Base-by-base conservation (phyloP, 495 filamentous ascomycete species). In the Hypomontagnella submonticulosa region DNA sequence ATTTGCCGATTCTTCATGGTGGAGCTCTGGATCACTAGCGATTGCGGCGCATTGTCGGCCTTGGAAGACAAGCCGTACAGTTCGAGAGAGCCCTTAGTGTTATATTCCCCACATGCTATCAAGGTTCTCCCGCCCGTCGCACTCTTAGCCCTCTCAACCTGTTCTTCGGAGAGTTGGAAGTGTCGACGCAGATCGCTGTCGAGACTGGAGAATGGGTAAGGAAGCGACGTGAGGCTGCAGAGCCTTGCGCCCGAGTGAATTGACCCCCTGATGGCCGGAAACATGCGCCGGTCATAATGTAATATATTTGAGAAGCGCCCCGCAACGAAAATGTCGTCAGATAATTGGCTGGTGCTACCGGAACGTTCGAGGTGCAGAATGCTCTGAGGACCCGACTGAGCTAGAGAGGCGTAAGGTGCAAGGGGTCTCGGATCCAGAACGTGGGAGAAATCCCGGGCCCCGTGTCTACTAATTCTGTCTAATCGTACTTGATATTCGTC, bases 41-140 rank as follows among this genome's bases (percentile, higher is more conserved):
- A 70, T 61, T 10, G 71, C 72, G 59, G 70, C 66, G 18, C 57
- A 40, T 23, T 67, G 19, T 60, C 50, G 8, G 36, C 41, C 8
- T 53, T 43, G 5, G 74, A 77, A 61, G 73, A 72, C 8, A 95
- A 76, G 47, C 86, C 86, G 74, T 97, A 97, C n/a, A 96, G 77
- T 71, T 98, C 94, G 8, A 98, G 80, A 0, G 91, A 93, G 4
- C 94, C 94, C 70, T 93, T 90, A 15, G 91, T 92, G 59, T 96
- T 96, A 77, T 98, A 98, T 73, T 96, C 92, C n/a, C 93, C 94
- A 57, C 90, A 91, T 13, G 93, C 92, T 33, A 94, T 85, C 38
- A 98, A 77, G 4, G 86, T 90, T 51, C 86, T 80, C 9, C 83
- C 82, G 2, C 84, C 82, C 7, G 77, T 78, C 5, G 67, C 61